These are phyloP conservation scores for Balamuthia mandrillaris DNA, from an alignment of 208 protist species.

Conservation along the genomic window DNA sequence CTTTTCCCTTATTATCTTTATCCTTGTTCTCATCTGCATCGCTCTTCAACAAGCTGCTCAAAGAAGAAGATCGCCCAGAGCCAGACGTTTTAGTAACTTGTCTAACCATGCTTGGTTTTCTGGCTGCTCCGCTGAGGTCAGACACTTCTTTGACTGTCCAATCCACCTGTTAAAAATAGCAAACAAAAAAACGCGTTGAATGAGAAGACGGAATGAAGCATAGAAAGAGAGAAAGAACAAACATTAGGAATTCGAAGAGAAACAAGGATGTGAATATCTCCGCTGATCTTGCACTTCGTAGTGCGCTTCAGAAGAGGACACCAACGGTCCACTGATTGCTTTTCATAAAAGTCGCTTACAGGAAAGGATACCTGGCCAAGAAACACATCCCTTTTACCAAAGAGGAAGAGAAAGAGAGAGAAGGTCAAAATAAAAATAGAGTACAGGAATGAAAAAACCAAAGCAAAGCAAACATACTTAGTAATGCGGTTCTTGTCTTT, in stretches of 20 bases:
- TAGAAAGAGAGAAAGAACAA: too few relatives aligned
- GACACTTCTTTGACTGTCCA: neutral
- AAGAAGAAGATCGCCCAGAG: too few relatives aligned
- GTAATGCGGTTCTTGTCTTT: neutral
- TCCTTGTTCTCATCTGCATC: neutral
- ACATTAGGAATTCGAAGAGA: too few relatives aligned
- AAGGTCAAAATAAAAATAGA: neutral
- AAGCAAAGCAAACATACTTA: neutral
- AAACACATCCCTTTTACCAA: neutral
- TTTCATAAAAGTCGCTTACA: constrained; percentile 8
- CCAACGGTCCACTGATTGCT: neutral
- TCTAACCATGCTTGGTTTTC: too few relatives aligned
- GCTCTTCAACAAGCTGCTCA: too few relatives aligned
- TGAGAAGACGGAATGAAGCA: too few relatives aligned
- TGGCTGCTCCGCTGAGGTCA: too few relatives aligned
- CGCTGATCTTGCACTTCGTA: too few relatives aligned
- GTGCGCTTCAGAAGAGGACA: too few relatives aligned
- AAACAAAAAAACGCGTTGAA: too few relatives aligned
- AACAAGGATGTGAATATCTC: too few relatives aligned
- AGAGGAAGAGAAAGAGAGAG: neutral
- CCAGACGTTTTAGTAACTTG: too few relatives aligned
- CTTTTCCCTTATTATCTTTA: neutral
- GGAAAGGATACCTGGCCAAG: neutral
- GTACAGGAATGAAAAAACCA: neutral
- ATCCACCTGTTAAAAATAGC: neutral